Conservation (phyloP, 768 basidiomycete genomes). For the Pleurotus eryngii region DNA sequence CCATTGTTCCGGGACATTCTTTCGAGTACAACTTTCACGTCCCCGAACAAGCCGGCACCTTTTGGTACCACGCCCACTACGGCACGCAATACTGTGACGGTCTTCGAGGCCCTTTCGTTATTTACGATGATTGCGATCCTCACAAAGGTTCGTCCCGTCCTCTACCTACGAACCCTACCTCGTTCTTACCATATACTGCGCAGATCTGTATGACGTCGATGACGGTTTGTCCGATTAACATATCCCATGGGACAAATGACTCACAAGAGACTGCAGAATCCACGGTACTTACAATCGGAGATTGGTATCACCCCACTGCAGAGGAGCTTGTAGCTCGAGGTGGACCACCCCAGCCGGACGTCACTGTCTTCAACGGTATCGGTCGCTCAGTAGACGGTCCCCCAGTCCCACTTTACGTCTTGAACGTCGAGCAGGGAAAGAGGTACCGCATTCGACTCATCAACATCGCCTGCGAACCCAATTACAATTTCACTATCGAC, state of each 20-base stretch:
- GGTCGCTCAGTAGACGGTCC: constrained; percentile 28
- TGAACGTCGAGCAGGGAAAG: constrained; percentile 27
- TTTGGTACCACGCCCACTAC: constrained; percentile 33
- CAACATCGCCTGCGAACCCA: constrained; percentile 29
- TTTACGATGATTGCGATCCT: constrained; percentile 33
- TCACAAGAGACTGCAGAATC: constrained; percentile 17
- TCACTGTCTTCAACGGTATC: constrained; percentile 33
- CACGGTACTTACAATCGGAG: constrained; percentile 22
- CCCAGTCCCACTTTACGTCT: constrained; percentile 25
- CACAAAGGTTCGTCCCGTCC: constrained; percentile 20
- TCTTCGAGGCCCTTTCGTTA: constrained; percentile 38
- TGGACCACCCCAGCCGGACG: constrained; percentile 2
- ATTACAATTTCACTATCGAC: constrained; percentile 43
- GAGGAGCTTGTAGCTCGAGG: neutral
- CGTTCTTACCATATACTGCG: constrained; percentile 15
- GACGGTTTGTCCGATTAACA: neutral
- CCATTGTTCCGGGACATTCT: constrained; percentile 25
- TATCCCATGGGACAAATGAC: neutral
- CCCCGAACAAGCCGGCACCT: constrained; percentile 24
- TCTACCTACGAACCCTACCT: constrained; percentile 27
- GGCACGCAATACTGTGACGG: constrained; percentile 42
- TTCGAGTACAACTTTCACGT: constrained; percentile 30
- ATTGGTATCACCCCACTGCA: constrained; percentile 18
- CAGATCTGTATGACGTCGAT: constrained; percentile 12
- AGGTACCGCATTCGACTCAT: constrained; percentile 37